These are phyloP conservation scores for Solanum sejunctum DNA, from an alignment of 257 asterid genomes.

Conservation along the genomic window DNA sequence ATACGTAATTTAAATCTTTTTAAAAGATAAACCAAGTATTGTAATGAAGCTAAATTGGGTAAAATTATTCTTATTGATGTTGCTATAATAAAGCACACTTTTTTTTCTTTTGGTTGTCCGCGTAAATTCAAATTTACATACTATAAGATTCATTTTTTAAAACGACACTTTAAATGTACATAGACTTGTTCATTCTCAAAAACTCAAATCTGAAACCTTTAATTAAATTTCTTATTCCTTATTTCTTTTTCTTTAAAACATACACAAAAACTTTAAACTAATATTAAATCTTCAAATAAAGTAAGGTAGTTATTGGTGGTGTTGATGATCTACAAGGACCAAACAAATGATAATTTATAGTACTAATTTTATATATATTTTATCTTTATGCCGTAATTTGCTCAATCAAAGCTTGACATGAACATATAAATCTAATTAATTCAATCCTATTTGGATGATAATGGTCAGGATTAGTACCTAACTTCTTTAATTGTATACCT, in stretches of 20 bases:
- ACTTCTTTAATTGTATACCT: neutral
- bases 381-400: neutral
- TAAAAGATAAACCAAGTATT: too few species aligned
- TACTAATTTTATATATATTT: neutral
- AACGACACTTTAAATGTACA: too few species aligned
- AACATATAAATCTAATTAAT: neutral
- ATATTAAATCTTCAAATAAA: neutral
- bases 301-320: neutral
- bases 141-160: too few species aligned
- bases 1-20: neutral
- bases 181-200: too few species aligned
- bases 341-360: neutral
- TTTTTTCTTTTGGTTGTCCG: fast-evolving
- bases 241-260: neutral
- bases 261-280: neutral
- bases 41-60: neutral
- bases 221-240: neutral
- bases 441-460: neutral
- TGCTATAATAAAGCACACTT: too few species aligned
- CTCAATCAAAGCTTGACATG: neutral
- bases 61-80: too few species aligned
- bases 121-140: too few species aligned
- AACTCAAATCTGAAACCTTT: neutral
- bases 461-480: neutral
- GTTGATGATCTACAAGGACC: neutral